Conservation (phyloP, 441 rosid genomes). For the Lepidium campestre region DNA sequence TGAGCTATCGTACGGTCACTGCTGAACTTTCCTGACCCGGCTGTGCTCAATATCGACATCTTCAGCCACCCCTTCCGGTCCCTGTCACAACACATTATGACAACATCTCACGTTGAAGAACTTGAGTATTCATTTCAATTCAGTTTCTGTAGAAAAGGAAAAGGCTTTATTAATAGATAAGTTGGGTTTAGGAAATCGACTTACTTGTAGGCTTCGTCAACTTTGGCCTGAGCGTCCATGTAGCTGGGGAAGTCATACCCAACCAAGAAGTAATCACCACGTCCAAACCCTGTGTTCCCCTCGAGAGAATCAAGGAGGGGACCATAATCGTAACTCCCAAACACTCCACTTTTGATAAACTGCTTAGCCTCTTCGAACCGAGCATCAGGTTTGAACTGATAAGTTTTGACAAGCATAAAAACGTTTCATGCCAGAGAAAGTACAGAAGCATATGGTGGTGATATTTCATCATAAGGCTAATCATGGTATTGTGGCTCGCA, state of each 20-base stretch:
- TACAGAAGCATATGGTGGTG: background rate
- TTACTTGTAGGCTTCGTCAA: slow-evolving; percentile 87
- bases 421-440: slow-evolving; percentile 16
- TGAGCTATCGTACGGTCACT: slow-evolving; percentile 83
- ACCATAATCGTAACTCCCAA: slow-evolving; percentile 79
- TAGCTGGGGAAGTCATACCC: slow-evolving; percentile 84
- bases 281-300: slow-evolving; percentile 86
- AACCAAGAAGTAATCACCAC: slow-evolving; percentile 91
- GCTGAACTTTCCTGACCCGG: slow-evolving; percentile 89
- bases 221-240: slow-evolving; percentile 78
- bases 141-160: background rate
- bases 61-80: slow-evolving; percentile 74
- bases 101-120: background rate
- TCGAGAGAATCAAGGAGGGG: slow-evolving; percentile 87
- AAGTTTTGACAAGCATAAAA: background rate
- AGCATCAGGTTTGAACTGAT: slow-evolving; percentile 90
- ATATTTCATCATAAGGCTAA: background rate
- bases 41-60: slow-evolving; percentile 93
- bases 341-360: slow-evolving; percentile 75
- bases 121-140: background rate
- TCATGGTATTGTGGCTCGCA: background rate
- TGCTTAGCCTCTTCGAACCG: slow-evolving; percentile 91
- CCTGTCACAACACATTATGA: slow-evolving; percentile 34
- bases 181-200: slow-evolving; percentile 21
- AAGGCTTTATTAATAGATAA: background rate